Evolutionary conservation across 176 grass and related monocot species (phyloP).

Genomic region (Zizania latifolia): DNA sequence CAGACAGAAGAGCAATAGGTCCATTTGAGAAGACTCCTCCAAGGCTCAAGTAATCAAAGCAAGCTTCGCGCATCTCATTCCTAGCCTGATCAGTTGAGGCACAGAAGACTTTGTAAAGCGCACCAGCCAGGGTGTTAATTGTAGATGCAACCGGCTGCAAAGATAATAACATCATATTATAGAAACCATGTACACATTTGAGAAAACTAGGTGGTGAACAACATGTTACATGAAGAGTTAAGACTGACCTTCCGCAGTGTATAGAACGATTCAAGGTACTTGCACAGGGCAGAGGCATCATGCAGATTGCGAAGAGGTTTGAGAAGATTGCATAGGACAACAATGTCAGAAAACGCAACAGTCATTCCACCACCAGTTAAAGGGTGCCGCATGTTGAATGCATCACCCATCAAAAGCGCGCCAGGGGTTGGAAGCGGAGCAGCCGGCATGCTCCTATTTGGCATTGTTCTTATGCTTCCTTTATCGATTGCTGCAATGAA

Average conservation of each 20-base stretch:
- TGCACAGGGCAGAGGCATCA: constrained; percentile 73
- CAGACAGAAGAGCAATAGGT: constrained; percentile 82
- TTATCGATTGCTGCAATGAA: constrained; percentile 81
- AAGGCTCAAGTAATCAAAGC: constrained; percentile 94
- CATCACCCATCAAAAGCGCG: constrained; percentile 95
- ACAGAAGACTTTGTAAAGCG: constrained; percentile 93
- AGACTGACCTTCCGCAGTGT: constrained; percentile 77
- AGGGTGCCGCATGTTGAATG: constrained; percentile 98
- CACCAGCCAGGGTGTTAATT: constrained; percentile 94
- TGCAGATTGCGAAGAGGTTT: constrained; percentile 83
- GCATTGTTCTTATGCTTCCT: constrained; percentile 93
- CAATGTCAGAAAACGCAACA: constrained; percentile 90
- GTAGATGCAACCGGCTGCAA: constrained; percentile 94
- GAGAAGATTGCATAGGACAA: constrained; percentile 76
- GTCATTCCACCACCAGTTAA: constrained; percentile 99
- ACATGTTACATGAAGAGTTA: background rate
- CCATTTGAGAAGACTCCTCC: constrained; percentile 83
- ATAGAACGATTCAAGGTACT: constrained; percentile 94
- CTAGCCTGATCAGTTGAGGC: constrained; percentile 81
- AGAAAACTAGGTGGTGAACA: background rate
- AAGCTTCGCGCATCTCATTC: constrained; percentile 94
- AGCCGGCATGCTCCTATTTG: constrained; percentile 91
- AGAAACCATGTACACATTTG: background rate
- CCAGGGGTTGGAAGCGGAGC: constrained; percentile 86
- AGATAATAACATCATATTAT: background rate